phyloP scores from a whole-genome alignment of 2,329 filamentous ascomycete species.

The Torrubiella hemipterigena region DNA sequence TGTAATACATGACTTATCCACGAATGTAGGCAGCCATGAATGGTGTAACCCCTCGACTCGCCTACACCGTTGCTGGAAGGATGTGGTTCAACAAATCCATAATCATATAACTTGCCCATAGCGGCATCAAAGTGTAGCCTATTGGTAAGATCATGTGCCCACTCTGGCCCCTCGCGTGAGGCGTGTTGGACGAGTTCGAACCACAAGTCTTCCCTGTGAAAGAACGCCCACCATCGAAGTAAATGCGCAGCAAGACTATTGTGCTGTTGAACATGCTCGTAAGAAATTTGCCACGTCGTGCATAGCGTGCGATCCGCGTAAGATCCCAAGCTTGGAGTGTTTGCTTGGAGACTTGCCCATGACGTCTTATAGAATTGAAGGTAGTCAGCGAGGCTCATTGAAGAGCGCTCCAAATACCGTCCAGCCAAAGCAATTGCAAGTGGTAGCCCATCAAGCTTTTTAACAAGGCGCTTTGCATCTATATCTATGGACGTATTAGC shows the following conservation, averaged over 20 bases:
- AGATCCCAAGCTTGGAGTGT: not conserved
- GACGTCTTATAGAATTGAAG: not conserved
- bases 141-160: slow-evolving; percentile 13
- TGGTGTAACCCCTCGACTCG: slow-evolving; percentile 15
- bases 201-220: not conserved
- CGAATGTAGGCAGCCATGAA: slow-evolving; percentile 21
- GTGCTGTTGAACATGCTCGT: not conserved
- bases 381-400: not conserved
- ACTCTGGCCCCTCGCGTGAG: slow-evolving; percentile 5
- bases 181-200: not conserved
- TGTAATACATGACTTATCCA: slow-evolving; percentile 17
- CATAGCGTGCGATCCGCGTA: not conserved
- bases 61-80: slow-evolving; percentile 3
- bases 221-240: not conserved
- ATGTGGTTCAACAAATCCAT: slow-evolving; percentile 15
- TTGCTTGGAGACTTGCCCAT: not conserved
- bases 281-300: slow-evolving; percentile 1
- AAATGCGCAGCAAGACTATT: not conserved
- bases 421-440: slow-evolving; percentile 2
- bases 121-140: slow-evolving; percentile 13
- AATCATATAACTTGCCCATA: slow-evolving; percentile 15
- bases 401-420: slow-evolving; percentile 1
- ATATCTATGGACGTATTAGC: not conserved
- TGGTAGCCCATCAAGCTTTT: slow-evolving; percentile 2
- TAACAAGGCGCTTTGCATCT: not conserved